phyloP scores from a whole-genome alignment of 2,329 filamentous ascomycete genomes.

The Diatrype stigma region DNA sequence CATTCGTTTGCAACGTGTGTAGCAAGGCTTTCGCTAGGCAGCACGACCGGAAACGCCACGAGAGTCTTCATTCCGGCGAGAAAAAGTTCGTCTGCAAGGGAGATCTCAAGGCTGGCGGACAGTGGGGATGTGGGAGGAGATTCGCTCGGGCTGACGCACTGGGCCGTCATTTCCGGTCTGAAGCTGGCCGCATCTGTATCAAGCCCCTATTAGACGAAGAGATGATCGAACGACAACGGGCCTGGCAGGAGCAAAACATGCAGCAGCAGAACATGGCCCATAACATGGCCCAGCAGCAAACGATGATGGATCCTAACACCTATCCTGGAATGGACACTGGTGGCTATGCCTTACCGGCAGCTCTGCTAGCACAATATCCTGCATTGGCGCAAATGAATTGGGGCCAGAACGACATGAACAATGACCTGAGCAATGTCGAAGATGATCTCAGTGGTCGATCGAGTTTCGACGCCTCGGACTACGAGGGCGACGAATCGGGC shows the following conservation, averaged over 20 bases:
- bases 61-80: constrained; percentile 92
- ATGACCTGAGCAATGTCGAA: constrained; percentile 49
- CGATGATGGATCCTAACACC: constrained; percentile 44
- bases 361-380: constrained; percentile 86
- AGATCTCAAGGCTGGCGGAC: constrained; percentile 73
- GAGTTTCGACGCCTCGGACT: constrained; percentile 78
- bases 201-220: constrained; percentile 97
- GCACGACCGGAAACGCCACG: constrained; percentile 94
- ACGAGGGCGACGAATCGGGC: constrained; percentile 67
- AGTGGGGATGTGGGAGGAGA: constrained; percentile 89
- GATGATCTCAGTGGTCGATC: constrained; percentile 75
- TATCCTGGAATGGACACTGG: constrained; percentile 57
- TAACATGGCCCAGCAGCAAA: constrained; percentile 50
- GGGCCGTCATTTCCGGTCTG: constrained; percentile 89
- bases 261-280: constrained; percentile 54
- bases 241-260: constrained; percentile 69
- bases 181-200: constrained; percentile 93
- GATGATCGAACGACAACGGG: constrained; percentile 72
- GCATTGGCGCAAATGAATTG: constrained; percentile 89
- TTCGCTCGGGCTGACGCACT: constrained; percentile 95
- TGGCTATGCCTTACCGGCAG: constrained; percentile 73
- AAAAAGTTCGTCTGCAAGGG: constrained; percentile 99
- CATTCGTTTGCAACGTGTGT: constrained; percentile 95
- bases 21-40: constrained; percentile 96
- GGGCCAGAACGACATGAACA: constrained; percentile 59